phyloP scores from a whole-genome alignment of 371 early-diverging fungal species.

The Blastocladiella emersonii region DNA sequence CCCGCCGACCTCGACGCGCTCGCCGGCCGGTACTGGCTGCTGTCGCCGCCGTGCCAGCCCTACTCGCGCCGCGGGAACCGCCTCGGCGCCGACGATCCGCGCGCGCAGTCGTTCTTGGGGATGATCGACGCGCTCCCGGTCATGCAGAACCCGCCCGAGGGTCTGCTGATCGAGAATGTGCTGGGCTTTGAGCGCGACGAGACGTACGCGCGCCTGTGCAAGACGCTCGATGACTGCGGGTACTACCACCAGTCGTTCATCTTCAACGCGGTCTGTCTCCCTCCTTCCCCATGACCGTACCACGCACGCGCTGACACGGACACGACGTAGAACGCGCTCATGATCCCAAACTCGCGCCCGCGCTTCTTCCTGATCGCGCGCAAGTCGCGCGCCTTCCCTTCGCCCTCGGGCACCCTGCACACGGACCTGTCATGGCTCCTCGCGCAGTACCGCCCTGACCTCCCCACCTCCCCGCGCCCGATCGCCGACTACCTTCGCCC shows the following conservation, averaged over 20 bases:
- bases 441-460: not conserved
- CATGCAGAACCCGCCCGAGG: conserved; percentile 7
- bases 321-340: not conserved
- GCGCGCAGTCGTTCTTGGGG: conserved; percentile 8
- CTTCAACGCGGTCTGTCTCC: conserved; percentile 4
- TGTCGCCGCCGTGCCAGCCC: conserved; percentile 16
- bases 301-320: no score
- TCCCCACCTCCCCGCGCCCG: not conserved
- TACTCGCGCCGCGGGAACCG: conserved; percentile 13
- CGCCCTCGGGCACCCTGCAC: not conserved
- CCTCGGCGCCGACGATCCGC: conserved; percentile 5
- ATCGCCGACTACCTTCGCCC: not conserved
- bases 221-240: not conserved
- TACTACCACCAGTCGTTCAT: conserved; percentile 8
- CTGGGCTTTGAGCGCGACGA: conserved; percentile 12
- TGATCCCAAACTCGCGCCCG: conserved; percentile 14
- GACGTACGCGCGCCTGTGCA: conserved; percentile 1
- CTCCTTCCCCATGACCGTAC: not conserved
- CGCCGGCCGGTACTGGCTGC: conserved; percentile 3
- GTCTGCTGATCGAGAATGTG: conserved; percentile 13
- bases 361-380: conserved; percentile 11
- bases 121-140: conserved; percentile 8
- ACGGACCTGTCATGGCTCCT: not conserved
- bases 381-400: not conserved
- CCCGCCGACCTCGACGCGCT: conserved; percentile 7